A percentile compares a stretch with the other conserved stretches of the same genome.
These are phyloP conservation scores for Kalmanozyma brasiliensis DNA, from an alignment of 1,284 basidiomycete species.

Conservation along the genomic window DNA sequence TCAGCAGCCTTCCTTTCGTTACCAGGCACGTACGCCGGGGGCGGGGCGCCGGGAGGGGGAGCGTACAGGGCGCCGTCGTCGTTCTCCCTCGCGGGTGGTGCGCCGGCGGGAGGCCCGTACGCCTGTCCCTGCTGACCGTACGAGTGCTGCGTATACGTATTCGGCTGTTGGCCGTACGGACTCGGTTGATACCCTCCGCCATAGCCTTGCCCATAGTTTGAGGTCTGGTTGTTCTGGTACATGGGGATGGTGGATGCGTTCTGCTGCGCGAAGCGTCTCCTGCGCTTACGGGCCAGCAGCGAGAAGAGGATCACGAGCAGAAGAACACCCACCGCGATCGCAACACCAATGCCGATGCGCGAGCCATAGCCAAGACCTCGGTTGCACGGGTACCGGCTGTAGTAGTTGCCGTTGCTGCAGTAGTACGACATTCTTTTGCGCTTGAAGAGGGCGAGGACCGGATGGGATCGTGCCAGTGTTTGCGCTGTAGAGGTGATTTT, in stretches of 20 bases:
- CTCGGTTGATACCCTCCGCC: slow-evolving; percentile 29
- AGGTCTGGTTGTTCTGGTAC: slow-evolving; percentile 31
- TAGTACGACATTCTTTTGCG: slow-evolving; percentile 21
- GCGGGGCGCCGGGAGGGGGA: slow-evolving; percentile 36
- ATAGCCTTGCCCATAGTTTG: slow-evolving; percentile 23
- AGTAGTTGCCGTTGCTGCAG: slow-evolving; percentile 35
- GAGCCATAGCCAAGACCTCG: slow-evolving; percentile 24
- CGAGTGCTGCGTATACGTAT: slow-evolving; percentile 20
- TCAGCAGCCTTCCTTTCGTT: slow-evolving; percentile 26
- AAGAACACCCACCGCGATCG: slow-evolving; percentile 23
- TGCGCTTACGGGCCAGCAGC: slow-evolving; percentile 11
- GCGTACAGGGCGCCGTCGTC: slow-evolving; percentile 33
- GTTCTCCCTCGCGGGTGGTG: slow-evolving; percentile 10
- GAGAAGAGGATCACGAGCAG: slow-evolving; percentile 18
- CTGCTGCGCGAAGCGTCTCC: slow-evolving; percentile 26
- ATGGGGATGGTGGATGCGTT: slow-evolving; percentile 18
- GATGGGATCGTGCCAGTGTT: background rate
- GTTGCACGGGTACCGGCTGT: slow-evolving; percentile 4
- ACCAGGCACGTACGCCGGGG: slow-evolving; percentile 39
- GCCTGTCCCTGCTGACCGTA: slow-evolving; percentile 8
- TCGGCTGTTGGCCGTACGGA: slow-evolving; percentile 21
- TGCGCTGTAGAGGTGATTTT: background rate
- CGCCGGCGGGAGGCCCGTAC: slow-evolving; percentile 37
- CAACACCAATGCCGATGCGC: slow-evolving; percentile 41
- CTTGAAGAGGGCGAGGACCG: background rate